Base-by-base conservation (phyloP, 2,329 filamentous ascomycete genomes). In the Coniochaeta sp. region DNA sequence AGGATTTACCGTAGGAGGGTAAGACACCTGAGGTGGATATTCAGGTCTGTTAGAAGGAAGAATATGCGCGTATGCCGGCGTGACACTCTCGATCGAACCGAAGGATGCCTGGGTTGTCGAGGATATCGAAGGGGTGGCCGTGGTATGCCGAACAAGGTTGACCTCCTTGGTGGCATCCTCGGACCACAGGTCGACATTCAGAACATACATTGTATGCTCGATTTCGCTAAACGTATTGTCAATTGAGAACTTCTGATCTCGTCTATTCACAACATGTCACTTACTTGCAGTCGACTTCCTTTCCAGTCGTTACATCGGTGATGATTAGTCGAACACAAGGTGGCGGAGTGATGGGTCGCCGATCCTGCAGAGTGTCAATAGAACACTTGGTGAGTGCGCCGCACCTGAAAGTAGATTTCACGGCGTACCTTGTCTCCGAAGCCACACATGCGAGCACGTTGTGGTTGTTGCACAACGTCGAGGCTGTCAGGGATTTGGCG, bases 401-500 rank as follows among this genome's bases (percentile, higher is more conserved):
- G 6, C 16, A 55, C 62, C 12, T 61, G 61, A n/a, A 14, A 55
- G 34, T 38, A 58, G 52, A 58, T 58, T 30, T 54, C 38, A 58
- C 61, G 60, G 67, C 77, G 60, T 76, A 95, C 91, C 83, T 98
- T 99, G 79, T 99, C 95, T 63, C 95, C 95, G 77, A 98, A 99
- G 8, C 95, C 95, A 77, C 95, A 99, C 95, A 98, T 98, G 63
- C 95, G 90, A 65, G 95, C 95, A 68, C 95, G 87, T 68, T 91
- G 83, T 57, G 95, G 95, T 74, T 98, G 92, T 77, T 99, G 95
- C 65, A 90, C 87, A 62, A 97, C 91, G 65, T 88, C 80, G 57
- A 96, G 82, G 63, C 87, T 89, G 65, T 62, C 56, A 58, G 58
- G 52, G 42, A 38, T 17, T 24, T 38, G 26, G 22, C 10, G 47